Evolutionary conservation across 768 basidiomycete genomes (phyloP), one percentile per base, ranked within the genome.

Genomic region (Leccinellum luteum): DNA sequence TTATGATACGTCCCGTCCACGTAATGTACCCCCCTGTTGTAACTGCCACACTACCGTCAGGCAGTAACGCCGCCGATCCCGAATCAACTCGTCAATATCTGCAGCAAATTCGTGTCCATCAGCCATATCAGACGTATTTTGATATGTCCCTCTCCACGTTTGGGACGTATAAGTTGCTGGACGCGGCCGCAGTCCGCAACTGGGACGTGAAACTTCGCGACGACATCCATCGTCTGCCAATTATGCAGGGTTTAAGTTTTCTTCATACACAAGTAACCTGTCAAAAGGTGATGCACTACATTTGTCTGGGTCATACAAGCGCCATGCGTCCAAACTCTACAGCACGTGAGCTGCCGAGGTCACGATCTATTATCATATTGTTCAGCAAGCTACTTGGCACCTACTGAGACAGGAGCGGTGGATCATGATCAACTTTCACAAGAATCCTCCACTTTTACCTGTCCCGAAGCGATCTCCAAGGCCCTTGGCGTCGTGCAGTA

Each of bases 401-500:
- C n/a, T 25, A 51, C 50, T 31, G 48, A 57, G 55, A 65, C 60
- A 66, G 34, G 31, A 38, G 35, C 35, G 56, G 49, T 52, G 28
- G 41, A 45, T 50, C n/a, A 32, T 41, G 21, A 48, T 13, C 28
- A 43, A 51, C 49, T 54, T 23, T 74, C 62, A 81, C 62, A 81
- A 61, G 64, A 89, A 91, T 0, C 86, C 83, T 3, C 89, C 89
- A 54, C 79, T 81, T 64, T 79, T 86, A 3, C 87, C 86, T 44
- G 81, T 75, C 15, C 91, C 91, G 68, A 98, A 98, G 53, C 93
- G 78, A 66, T 92, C 91, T 31, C 89, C 86, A 15, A 98, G 76
- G 6, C 86, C 85, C 60, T 83, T 85, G 12, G 94, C 88, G 61
- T 98, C 94, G 56, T 79, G 82, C 66, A 98, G 79, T 70, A 92